Conservation (phyloP, 192 early-diverging fungal species). For the Coemansia umbellata region DNA sequence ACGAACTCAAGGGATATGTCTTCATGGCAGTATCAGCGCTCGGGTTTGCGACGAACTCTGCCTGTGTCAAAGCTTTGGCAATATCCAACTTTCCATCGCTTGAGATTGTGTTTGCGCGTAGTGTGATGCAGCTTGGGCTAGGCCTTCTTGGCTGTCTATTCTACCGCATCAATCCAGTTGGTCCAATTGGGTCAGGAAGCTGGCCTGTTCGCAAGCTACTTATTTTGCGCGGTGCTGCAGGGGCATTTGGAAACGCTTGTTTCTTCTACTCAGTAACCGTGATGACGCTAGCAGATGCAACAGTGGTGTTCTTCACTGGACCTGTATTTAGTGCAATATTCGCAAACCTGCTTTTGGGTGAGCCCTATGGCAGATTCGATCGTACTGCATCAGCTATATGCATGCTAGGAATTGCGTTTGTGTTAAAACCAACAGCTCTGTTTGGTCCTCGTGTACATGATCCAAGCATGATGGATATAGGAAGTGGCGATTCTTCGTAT, state of each 20-base stretch:
- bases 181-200: constrained; percentile 22
- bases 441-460: constrained; percentile 13
- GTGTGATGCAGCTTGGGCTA: constrained; percentile 59
- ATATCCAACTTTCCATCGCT: constrained; percentile 58
- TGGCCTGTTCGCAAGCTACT: constrained; percentile 52
- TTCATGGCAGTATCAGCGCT: constrained; percentile 69
- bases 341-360: constrained; percentile 57
- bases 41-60: constrained; percentile 68
- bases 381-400: constrained; percentile 52
- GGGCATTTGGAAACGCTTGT: constrained; percentile 61
- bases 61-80: constrained; percentile 63
- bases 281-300: constrained; percentile 70
- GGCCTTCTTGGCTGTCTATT: constrained; percentile 56
- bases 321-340: constrained; percentile 75
- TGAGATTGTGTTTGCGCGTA: constrained; percentile 70
- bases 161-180: constrained; percentile 54
- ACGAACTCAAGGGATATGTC: constrained; percentile 35
- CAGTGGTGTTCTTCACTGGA: constrained; percentile 72
- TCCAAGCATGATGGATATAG: not conserved
- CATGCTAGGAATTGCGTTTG: constrained; percentile 60
- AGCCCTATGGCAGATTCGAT: constrained; percentile 62
- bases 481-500: not conserved
- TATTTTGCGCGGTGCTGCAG: constrained; percentile 60
- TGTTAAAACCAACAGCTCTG: constrained; percentile 56
- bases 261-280: constrained; percentile 70